These are phyloP conservation scores for Neonectria coccinea DNA, from an alignment of 2,329 filamentous ascomycete species.

Conservation along the genomic window DNA sequence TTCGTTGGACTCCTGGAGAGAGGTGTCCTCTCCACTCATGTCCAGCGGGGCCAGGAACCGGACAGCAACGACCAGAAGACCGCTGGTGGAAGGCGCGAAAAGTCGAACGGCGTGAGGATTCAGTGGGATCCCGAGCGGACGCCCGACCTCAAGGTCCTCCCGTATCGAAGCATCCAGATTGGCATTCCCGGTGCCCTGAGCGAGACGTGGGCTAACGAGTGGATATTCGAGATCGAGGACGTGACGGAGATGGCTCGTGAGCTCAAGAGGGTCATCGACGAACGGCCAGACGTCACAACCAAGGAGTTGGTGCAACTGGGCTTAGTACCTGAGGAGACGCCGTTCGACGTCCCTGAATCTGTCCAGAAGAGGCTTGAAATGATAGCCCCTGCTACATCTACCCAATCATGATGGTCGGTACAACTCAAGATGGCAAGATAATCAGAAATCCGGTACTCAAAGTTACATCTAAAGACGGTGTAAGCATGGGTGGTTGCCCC, in stretches of 20 bases:
- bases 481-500: not conserved
- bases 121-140: constrained; percentile 74
- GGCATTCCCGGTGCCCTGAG: constrained; percentile 64
- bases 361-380: constrained; percentile 51
- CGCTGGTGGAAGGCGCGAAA: constrained; percentile 39
- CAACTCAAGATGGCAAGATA: not conserved
- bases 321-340: constrained; percentile 59
- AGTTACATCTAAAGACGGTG: too few species aligned
- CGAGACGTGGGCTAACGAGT: constrained; percentile 60
- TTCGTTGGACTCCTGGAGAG: constrained; percentile 61
- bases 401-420: not conserved
- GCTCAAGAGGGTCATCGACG: constrained; percentile 60
- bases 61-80: not conserved
- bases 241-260: constrained; percentile 65
- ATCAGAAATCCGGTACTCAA: not conserved
- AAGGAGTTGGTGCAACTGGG: constrained; percentile 53
- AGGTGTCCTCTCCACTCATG: constrained; percentile 50
- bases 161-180: constrained; percentile 70
- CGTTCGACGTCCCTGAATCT: constrained; percentile 55
- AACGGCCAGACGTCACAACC: constrained; percentile 49
- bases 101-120: constrained; percentile 59
- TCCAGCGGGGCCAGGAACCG: constrained; percentile 3
- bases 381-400: constrained; percentile 19
- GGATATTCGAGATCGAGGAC: constrained; percentile 68
- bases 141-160: constrained; percentile 57